Evolutionary conservation across 2,329 filamentous ascomycete genomes (phyloP).

Genomic region (Rhynchosporium agropyri): DNA sequence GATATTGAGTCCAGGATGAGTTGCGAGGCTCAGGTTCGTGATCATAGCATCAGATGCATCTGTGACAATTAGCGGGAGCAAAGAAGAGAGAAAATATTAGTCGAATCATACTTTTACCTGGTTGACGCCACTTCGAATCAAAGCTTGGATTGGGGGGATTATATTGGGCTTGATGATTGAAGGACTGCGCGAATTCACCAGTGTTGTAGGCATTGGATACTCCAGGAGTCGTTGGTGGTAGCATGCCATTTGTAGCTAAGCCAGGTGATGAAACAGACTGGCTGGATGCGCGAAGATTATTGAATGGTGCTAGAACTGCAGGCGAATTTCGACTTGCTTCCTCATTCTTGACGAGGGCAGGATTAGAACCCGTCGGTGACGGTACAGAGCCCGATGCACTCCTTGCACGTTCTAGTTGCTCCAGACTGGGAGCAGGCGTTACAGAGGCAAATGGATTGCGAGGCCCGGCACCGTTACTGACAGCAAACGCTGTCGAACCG

Average conservation of each 20-base stretch:
- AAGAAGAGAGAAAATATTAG: background rate
- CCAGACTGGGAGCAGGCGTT: slow-evolving; percentile 36
- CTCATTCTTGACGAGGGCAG: slow-evolving; percentile 46
- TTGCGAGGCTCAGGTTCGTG: slow-evolving; percentile 64
- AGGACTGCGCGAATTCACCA: slow-evolving; percentile 39
- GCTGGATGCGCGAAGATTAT: slow-evolving; percentile 46
- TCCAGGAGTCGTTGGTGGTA: slow-evolving; percentile 39
- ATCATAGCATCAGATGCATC: slow-evolving; percentile 65
- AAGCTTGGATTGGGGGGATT: slow-evolving; percentile 44
- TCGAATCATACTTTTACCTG: slow-evolving; percentile 50
- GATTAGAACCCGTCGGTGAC: slow-evolving; percentile 40
- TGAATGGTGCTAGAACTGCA: slow-evolving; percentile 31
- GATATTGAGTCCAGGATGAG: slow-evolving; percentile 67
- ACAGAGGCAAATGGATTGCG: slow-evolving; percentile 39
- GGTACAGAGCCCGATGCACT: slow-evolving; percentile 40
- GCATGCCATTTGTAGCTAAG: slow-evolving; percentile 35
- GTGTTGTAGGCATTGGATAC: slow-evolving; percentile 30
- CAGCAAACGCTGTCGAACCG: slow-evolving; percentile 43
- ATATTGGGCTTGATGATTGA: slow-evolving; percentile 39
- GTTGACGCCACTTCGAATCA: slow-evolving; percentile 47
- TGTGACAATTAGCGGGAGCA: slow-evolving; percentile 39
- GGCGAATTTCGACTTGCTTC: slow-evolving; percentile 40
- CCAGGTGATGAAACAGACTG: slow-evolving; percentile 41
- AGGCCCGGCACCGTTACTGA: slow-evolving; percentile 35
- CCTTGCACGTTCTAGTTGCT: slow-evolving; percentile 39